Evolutionary conservation across 2,329 filamentous ascomycete genomes (phyloP).

Genomic region (Pseudogymnoascus sp.): DNA sequence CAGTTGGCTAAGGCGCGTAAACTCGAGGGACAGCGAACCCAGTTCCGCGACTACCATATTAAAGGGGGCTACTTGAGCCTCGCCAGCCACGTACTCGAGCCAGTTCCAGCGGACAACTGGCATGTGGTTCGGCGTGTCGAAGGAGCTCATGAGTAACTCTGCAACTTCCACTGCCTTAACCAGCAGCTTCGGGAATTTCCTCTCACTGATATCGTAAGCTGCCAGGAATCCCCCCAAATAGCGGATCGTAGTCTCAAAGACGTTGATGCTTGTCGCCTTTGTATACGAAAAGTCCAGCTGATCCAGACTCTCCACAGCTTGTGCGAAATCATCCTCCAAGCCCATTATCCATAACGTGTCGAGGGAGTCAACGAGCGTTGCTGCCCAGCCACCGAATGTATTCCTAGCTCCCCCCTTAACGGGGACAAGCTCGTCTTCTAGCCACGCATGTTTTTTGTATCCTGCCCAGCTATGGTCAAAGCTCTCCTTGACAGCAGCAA

Average conservation of each 20-base stretch:
- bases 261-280: conserved; percentile 61
- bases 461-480: conserved; percentile 74
- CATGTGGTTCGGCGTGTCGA: conserved; percentile 90
- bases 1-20: conserved; percentile 82
- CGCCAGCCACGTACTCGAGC: conserved; percentile 56
- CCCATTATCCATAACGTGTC: conserved; percentile 87
- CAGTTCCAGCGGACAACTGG: conserved; percentile 74
- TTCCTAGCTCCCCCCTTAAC: conserved; percentile 60
- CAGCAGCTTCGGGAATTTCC: conserved; percentile 56
- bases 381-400: conserved; percentile 87
- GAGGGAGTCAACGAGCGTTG: conserved; percentile 73
- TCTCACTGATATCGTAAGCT: conserved; percentile 78
- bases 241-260: conserved; percentile 88
- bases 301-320: conserved; percentile 61
- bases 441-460: conserved; percentile 73
- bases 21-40: conserved; percentile 77
- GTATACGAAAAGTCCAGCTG: conserved; percentile 78
- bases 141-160: conserved; percentile 63
- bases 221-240: conserved; percentile 80
- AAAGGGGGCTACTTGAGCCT: conserved; percentile 53
- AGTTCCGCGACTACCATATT: conserved; percentile 45
- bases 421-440: conserved; percentile 78
- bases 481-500: conserved; percentile 61
- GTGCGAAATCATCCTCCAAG: conserved; percentile 68
- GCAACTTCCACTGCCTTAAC: conserved; percentile 65